A percentile compares a stretch with the other conserved stretches of the same genome.
Evolutionary conservation across 2,329 filamentous ascomycete species (phyloP).

Genomic region (Curvularia eragrostidis): DNA sequence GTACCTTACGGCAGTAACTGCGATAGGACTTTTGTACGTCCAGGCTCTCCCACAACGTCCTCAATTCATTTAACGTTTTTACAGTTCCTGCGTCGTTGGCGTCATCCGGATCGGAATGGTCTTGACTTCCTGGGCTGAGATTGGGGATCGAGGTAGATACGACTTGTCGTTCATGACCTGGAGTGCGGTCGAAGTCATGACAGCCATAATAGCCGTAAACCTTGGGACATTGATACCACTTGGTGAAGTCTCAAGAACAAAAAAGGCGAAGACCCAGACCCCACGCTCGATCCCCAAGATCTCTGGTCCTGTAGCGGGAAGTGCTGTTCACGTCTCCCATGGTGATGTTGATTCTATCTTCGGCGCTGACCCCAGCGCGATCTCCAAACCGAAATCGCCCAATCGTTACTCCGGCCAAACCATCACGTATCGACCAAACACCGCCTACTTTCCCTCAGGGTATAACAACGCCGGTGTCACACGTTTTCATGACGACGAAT

Average conservation of each 20-base stretch:
- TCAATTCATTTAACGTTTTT: conserved; percentile 37
- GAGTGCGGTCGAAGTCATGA: conserved; percentile 18
- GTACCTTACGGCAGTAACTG: conserved; percentile 41
- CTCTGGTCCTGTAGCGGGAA: conserved; percentile 18
- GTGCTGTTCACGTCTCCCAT: conserved; percentile 13
- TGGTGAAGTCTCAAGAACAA: neutral
- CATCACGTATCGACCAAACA: conserved; percentile 22
- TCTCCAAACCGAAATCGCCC: neutral
- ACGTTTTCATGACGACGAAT: conserved; percentile 35
- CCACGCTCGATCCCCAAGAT: neutral
- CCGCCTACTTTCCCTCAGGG: conserved; percentile 14
- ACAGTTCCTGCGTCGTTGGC: conserved; percentile 50
- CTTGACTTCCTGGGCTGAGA: conserved; percentile 14
- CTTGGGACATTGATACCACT: conserved; percentile 10
- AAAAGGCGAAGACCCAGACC: neutral
- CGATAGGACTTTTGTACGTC: conserved; percentile 51
- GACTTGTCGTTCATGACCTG: conserved; percentile 6
- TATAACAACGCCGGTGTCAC: conserved; percentile 3
- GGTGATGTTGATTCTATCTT: conserved; percentile 10
- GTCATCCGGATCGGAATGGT: conserved; percentile 43
- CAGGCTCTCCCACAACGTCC: conserved; percentile 47
- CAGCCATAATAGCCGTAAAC: conserved; percentile 13
- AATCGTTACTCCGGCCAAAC: conserved; percentile 22
- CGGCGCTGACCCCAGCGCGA: neutral
- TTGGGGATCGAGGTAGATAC: conserved; percentile 12